These are phyloP conservation scores for Talaromyces sp. DNA, from an alignment of 2,329 filamentous ascomycete species.

Conservation along the genomic window DNA sequence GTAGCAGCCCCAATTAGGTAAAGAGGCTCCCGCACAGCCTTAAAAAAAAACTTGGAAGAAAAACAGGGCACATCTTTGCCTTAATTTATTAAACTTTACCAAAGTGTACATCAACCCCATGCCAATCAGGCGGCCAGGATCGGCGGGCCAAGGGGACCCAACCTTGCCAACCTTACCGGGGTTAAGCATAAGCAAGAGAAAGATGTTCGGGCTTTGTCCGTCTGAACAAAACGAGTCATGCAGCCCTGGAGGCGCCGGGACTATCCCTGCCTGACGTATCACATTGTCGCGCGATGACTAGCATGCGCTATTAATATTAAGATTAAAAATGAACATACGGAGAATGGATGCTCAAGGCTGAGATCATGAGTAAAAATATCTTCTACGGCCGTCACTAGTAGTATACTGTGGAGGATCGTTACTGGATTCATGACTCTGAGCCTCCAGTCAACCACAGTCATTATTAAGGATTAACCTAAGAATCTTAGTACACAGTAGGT, in stretches of 20 bases:
- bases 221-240: constrained; percentile 27
- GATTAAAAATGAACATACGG: too few species aligned
- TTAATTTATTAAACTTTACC: constrained; percentile 24
- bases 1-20: neutral
- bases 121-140: constrained; percentile 26
- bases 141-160: constrained; percentile 31
- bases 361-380: too few species aligned
- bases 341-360: too few species aligned
- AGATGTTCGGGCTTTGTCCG: constrained; percentile 30
- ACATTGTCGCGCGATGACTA: constrained; percentile 10
- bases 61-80: constrained; percentile 5
- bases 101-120: constrained; percentile 10
- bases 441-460: too few species aligned
- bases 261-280: constrained; percentile 26
- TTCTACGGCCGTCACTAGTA: too few species aligned
- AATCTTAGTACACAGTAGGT: too few species aligned
- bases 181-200: constrained; percentile 40
- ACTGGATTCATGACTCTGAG: too few species aligned
- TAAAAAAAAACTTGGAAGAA: constrained; percentile 1
- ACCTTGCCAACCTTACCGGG: constrained; percentile 45
- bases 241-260: constrained; percentile 19
- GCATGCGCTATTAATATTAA: neutral
- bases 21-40: constrained; percentile 2
- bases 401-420: too few species aligned
- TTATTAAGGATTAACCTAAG: neutral